phyloP scores from a whole-genome alignment of 1,139 yeast genomes.

The Arxiozyma telluris region DNA sequence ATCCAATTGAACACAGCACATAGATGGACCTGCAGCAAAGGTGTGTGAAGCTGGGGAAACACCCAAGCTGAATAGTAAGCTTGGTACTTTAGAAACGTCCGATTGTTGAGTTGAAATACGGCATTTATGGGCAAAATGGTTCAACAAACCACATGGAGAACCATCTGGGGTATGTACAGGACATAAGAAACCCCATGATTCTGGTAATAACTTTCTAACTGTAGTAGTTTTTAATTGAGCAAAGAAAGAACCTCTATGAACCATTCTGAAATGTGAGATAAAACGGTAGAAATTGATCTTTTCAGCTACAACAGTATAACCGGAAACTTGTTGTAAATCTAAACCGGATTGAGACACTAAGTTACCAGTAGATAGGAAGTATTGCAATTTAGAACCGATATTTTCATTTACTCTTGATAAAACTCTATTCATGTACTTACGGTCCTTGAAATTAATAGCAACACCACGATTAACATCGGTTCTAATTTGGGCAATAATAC shows the following conservation, averaged over 20 bases:
- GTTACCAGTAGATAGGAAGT: conserved; percentile 94
- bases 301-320: conserved; percentile 97
- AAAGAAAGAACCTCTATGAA: conserved; percentile 98
- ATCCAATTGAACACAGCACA: conserved; percentile 86
- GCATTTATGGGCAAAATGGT: conserved; percentile 95
- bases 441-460: conserved; percentile 75
- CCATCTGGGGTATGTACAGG: conserved; percentile 99
- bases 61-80: conserved; percentile 63
- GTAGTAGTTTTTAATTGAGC: conserved; percentile 97
- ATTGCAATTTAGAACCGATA: conserved; percentile 89
- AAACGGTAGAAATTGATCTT: conserved; percentile 95
- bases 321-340: conserved; percentile 96
- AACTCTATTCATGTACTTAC: conserved; percentile 73
- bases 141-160: conserved; percentile 96
- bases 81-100: conserved; percentile 67
- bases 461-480: conserved; percentile 74
- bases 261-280: conserved; percentile 97
- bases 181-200: conserved; percentile 97
- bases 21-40: conserved; percentile 78
- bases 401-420: conserved; percentile 79
- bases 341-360: conserved; percentile 93
- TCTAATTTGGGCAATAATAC: conserved; percentile 63
- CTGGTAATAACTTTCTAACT: conserved; percentile 92
- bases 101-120: conserved; percentile 67
- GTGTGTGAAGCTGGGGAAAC: conserved; percentile 64